These are phyloP conservation scores for Solanum ossicruentum DNA, from an alignment of 257 asterid species.

Conservation along the genomic window DNA sequence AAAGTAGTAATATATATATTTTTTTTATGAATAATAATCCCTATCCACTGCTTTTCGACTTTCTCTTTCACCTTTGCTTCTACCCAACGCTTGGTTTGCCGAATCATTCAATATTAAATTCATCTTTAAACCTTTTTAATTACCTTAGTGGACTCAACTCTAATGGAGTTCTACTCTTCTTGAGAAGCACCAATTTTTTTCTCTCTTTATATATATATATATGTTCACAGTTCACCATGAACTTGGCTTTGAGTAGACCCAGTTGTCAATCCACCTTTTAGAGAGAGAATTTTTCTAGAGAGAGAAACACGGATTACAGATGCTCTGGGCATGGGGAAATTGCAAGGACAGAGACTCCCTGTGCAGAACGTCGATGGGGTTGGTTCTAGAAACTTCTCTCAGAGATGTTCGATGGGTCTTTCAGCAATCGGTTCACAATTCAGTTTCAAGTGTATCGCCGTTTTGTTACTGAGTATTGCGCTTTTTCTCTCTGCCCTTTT, in stretches of 20 bases:
- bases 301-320: constrained; percentile 25
- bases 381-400: constrained; percentile 31
- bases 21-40: background rate
- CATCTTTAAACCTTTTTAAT: background rate
- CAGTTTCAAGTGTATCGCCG: constrained; percentile 45
- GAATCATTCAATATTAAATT: background rate
- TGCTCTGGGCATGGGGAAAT: constrained; percentile 84
- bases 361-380: constrained; percentile 12
- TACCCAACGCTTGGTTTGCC: constrained; percentile 51
- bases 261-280: constrained; percentile 15
- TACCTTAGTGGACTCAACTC: background rate
- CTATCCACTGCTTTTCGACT: background rate
- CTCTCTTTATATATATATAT: too few relatives aligned
- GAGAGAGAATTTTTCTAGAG: constrained; percentile 11
- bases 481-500: constrained; percentile 41
- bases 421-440: constrained; percentile 4
- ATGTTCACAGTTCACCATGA: background rate
- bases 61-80: constrained; percentile 54
- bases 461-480: constrained; percentile 40
- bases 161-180: background rate
- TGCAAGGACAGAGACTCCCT: constrained; percentile 43
- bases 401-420: constrained; percentile 35
- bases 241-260: constrained; percentile 24
- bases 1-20: background rate
- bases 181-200: too few relatives aligned